Percentiles rank a stretch among this genome's conserved stretches.
phyloP scores from a whole-genome alignment of 257 asterid genomes.

The Petunia axillaris region DNA sequence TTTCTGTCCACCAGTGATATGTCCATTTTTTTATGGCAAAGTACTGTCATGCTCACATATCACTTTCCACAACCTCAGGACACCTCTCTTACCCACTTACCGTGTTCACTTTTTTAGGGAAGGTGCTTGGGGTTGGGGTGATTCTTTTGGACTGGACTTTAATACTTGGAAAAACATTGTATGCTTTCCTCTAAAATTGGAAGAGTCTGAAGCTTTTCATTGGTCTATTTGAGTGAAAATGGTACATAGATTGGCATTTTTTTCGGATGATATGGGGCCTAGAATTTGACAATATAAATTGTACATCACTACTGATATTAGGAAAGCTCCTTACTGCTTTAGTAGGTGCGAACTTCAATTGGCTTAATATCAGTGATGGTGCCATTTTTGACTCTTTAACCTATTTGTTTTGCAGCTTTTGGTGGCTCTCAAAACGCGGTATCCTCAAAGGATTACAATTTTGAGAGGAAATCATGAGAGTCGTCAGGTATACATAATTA shows the following conservation, averaged over 20 bases:
- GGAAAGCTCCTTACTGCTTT: background rate
- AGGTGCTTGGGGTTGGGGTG: background rate
- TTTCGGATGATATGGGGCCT: background rate
- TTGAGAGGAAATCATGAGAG: constrained; percentile 90
- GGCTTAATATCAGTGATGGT: background rate
- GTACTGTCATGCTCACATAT: background rate
- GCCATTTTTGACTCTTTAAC: background rate
- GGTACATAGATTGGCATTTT: background rate
- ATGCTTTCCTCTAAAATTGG: background rate
- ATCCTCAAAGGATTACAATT: constrained; percentile 55
- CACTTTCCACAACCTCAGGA: background rate
- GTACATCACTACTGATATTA: background rate
- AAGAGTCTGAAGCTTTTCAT: background rate
- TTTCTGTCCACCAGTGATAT: background rate
- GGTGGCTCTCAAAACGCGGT: constrained; percentile 58
- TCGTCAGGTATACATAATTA: constrained; percentile 52
- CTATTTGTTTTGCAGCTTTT: constrained; percentile 42
- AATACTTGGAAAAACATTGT: background rate
- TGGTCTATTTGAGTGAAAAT: background rate
- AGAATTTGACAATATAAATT: background rate
- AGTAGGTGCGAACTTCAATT: background rate
- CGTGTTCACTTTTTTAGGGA: background rate
- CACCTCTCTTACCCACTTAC: background rate
- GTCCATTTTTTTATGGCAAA: background rate
- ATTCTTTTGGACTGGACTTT: background rate